Evolutionary conservation across 495 filamentous ascomycete species (phyloP).

Genomic region (Aspergillus haitiensis): DNA sequence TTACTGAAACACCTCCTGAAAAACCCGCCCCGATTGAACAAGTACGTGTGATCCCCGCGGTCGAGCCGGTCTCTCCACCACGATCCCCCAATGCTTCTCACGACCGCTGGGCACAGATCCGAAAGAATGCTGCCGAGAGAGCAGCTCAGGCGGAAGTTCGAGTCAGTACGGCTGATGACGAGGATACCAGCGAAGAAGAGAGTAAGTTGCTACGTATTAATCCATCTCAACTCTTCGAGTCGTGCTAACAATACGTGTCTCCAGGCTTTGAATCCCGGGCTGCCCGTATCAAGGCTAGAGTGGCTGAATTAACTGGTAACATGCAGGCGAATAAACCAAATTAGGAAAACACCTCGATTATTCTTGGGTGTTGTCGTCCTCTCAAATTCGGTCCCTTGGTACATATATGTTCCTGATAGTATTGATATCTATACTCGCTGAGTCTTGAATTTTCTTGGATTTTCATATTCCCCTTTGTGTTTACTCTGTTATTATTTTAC

Average conservation of each 20-base stretch:
- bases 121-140: conserved; percentile 87
- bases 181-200: conserved; percentile 94
- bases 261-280: conserved; percentile 92
- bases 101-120: conserved; percentile 92
- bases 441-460: conserved; percentile 14
- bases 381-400: not conserved
- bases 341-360: not conserved
- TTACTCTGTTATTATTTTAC: conserved; percentile 2
- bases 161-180: conserved; percentile 61
- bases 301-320: conserved; percentile 88
- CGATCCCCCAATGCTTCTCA: conserved; percentile 37
- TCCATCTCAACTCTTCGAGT: not conserved
- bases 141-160: conserved; percentile 58
- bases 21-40: conserved; percentile 22
- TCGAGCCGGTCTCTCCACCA: conserved; percentile 18
- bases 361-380: not conserved
- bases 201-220: conserved; percentile 58
- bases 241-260: conserved; percentile 22
- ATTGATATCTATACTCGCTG: conserved; percentile 12
- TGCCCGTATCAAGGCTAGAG: conserved; percentile 94
- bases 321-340: conserved; percentile 53
- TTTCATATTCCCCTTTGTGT: conserved; percentile 16
- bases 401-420: conserved; percentile 3
- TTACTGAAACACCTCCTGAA: conserved; percentile 27
- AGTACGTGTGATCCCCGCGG: not conserved